Base-by-base conservation (phyloP, 2,329 filamentous ascomycete genomes). In the Phyllosticta citribraziliensis region DNA sequence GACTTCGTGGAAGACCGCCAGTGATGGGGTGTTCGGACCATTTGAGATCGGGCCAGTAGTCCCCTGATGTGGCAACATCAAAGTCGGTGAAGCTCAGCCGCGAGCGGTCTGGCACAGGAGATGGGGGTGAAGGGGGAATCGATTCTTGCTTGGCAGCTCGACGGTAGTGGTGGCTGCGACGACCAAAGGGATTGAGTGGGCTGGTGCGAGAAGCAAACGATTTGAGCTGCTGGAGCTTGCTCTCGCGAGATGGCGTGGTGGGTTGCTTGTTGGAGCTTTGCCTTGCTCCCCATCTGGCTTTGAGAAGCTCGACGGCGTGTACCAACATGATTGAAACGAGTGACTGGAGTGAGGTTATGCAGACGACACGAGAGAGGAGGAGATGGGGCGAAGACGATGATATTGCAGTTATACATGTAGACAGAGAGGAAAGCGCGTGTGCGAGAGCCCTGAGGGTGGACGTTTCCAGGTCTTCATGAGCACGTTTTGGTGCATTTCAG, bases 141-240 rank as follows among this genome's bases (percentile, higher is more conserved):
- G 40, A 47, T n/a, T 19, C 14, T 14, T n/a, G 17, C n/a, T 47
- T 47, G 40, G 40, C 17, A n/a, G 40, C 40, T 47, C 40, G 40
- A 47, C 40, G 40, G n/a, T 47, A n/a, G 40, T 17, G 40, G 17
- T 47, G 40, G 40, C 40, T 54, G 50, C 59, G 59, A 30, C 55
- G 59, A 17, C 19, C n/a, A 30, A 61, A 61, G 2, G 59, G 59
- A 30, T 61, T 61, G 54, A 57, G 55, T 17, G 59, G 59, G 27
- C 27, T 57, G 22, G 59, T 30, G 50, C 56, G 52, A 17, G 59
- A 47, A 27, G 59, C 50, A 33, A 61, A 57, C 3, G 59, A 56
- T 33, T 55, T 61, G 54, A 61, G 56, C 40, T 55, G 59, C 22
- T 55, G 59, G 47, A 57, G 24, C 14, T 61, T 61, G 47, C 40